Percentiles rank a stretch among this genome's conserved stretches.
phyloP scores from a whole-genome alignment of 495 filamentous ascomycete genomes.

The Penicillium dipodomyicola region DNA sequence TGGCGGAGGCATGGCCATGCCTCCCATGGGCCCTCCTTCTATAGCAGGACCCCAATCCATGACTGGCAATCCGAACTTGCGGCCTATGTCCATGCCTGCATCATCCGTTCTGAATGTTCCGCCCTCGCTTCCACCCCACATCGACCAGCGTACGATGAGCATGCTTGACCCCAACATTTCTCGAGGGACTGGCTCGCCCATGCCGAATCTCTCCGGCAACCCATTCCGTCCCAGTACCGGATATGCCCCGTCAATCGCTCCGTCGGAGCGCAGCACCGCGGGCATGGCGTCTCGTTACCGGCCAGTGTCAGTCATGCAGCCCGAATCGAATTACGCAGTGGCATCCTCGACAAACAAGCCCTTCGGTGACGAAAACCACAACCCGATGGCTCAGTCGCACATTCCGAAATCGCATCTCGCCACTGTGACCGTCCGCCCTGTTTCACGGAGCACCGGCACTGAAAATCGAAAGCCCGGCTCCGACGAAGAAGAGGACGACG shows the following conservation, averaged over 20 bases:
- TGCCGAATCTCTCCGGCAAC: constrained; percentile 31
- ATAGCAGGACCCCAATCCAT: constrained; percentile 22
- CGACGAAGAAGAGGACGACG: constrained; percentile 76
- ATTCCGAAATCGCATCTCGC: constrained; percentile 35
- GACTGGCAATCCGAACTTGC: constrained; percentile 22
- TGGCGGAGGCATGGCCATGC: constrained; percentile 21
- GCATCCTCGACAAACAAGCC: constrained; percentile 51
- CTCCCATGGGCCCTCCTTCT: constrained; percentile 14
- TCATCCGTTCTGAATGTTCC: constrained; percentile 8
- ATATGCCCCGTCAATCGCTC: constrained; percentile 78
- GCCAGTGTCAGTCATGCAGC: constrained; percentile 64
- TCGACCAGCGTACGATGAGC: constrained; percentile 65
- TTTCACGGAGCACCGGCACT: constrained; percentile 32
- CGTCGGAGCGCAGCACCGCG: constrained; percentile 90
- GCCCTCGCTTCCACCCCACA: constrained; percentile 21
- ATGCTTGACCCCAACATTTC: constrained; percentile 74
- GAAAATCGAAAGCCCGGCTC: constrained; percentile 24
- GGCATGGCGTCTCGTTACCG: constrained; percentile 90
- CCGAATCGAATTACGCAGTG: constrained; percentile 41
- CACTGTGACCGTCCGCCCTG: constrained; percentile 38
- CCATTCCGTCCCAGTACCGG: constrained; percentile 36
- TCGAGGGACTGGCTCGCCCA: constrained; percentile 44
- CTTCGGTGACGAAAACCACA: constrained; percentile 50
- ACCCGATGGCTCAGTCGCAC: constrained; percentile 23
- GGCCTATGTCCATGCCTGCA: constrained; percentile 47